Conservation (phyloP, 1,284 basidiomycete genomes). For the Puccinia polysora region DNA sequence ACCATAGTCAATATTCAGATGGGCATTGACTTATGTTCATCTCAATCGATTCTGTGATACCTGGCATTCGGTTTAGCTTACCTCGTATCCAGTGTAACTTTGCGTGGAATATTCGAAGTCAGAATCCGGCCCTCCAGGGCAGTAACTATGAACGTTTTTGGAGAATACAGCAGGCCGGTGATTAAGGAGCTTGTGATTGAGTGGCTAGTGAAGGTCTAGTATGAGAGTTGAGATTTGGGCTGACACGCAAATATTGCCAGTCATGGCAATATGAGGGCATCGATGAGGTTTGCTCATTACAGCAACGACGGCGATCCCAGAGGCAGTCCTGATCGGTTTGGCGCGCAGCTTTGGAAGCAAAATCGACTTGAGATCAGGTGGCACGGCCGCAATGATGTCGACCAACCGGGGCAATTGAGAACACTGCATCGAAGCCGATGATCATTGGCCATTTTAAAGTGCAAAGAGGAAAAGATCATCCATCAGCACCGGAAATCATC, state of each 20-base stretch:
- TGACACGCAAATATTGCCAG: conserved; percentile 98
- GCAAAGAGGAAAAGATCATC: not conserved
- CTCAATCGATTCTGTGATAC: too few relatives aligned
- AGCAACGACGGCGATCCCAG: conserved; percentile 95
- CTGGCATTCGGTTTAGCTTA: too few relatives aligned
- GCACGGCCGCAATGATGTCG: conserved; percentile 97
- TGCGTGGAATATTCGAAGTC: conserved; percentile 99
- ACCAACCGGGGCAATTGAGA: conserved; percentile 71
- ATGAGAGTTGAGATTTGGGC: conserved; percentile 49
- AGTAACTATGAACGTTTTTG: conserved; percentile 79
- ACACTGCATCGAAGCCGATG: too few relatives aligned
- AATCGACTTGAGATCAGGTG: conserved; percentile 90
- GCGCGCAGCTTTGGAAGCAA: conserved; percentile 86
- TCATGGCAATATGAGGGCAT: conserved; percentile 99
- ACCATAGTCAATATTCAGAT: too few relatives aligned
- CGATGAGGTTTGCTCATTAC: conserved; percentile 99
- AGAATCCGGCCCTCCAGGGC: conserved; percentile 96
- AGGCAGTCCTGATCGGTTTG: conserved; percentile 93
- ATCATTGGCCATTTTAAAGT: too few relatives aligned
- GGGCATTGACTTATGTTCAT: too few relatives aligned
- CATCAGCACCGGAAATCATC: not conserved
- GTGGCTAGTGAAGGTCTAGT: too few relatives aligned
- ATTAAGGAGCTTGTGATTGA: too few relatives aligned
- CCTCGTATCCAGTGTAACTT: conserved; percentile 82
- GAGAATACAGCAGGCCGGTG: too few relatives aligned